phyloP scores from a whole-genome alignment of 108 stramenopile species.

The Skeletonema grethae region DNA sequence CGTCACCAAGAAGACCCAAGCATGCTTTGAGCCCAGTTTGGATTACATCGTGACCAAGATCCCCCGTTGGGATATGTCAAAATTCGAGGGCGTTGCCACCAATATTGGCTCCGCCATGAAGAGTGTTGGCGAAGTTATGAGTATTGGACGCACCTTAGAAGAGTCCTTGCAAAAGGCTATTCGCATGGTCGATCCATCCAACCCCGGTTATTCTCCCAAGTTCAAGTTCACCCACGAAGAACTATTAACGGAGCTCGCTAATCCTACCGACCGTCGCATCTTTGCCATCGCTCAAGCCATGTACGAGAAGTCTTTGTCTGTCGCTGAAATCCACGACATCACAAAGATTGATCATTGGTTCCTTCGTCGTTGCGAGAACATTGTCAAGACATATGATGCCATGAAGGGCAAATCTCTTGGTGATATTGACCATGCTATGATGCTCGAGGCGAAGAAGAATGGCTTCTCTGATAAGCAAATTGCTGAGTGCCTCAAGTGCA shows the following conservation, averaged over 20 bases:
- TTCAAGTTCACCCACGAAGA: constrained; percentile 56
- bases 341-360: constrained; percentile 99
- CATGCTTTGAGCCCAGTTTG: constrained; percentile 97
- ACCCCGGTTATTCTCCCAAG: constrained; percentile 78
- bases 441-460: constrained; percentile 88
- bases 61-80: constrained; percentile 98
- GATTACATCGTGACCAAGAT: constrained; percentile 99
- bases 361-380: constrained; percentile 89
- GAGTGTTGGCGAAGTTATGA: constrained; percentile 99
- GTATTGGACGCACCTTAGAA: constrained; percentile 97
- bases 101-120: constrained; percentile 97
- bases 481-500: constrained; percentile 55
- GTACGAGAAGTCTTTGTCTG: constrained; percentile 84
- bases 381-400: constrained; percentile 68
- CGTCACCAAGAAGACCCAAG: constrained; percentile 96
- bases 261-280: constrained; percentile 91
- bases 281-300: constrained; percentile 93
- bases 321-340: constrained; percentile 88
- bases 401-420: constrained; percentile 53
- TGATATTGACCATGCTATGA: constrained; percentile 52
- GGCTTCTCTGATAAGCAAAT: constrained; percentile 96
- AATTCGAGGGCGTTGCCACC: constrained; percentile 90
- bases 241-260: constrained; percentile 74
- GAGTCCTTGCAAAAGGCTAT: constrained; percentile 98
- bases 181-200: constrained; percentile 95